Evolutionary conservation across 2,329 filamentous ascomycete genomes (phyloP), one percentile per base, ranked within the genome.

Genomic region (Colletotrichum magnum): DNA sequence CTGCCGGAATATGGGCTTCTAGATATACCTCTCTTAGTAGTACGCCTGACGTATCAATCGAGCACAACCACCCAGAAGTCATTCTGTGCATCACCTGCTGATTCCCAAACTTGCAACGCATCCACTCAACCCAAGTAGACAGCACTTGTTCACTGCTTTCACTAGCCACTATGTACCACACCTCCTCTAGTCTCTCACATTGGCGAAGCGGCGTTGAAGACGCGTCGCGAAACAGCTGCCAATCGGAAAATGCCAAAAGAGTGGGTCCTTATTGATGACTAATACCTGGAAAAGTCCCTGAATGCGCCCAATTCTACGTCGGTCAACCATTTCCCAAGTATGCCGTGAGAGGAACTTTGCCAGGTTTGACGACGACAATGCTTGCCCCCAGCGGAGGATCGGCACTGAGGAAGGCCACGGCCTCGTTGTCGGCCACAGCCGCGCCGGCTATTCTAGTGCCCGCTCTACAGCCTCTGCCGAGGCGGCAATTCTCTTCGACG

Each of bases 371-470:
- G 73, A 77, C 77, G 72, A 74, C 77, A 73, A 94, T 94, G 90
- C 86, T 94, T 77, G 87, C 87, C 74, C 87, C 89, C 73, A 86
- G 88, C 75, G 85, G 90, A 78, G 86, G 87, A 76, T 88, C 86
- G 80, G 86, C 85, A 73, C 81, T 92, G 73, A 86, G 87, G 75
- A 86, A 87, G 81, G 86, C 88, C 71, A 77, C 89, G 56, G 79
- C 84, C 68, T 82, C 86, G 51, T 77, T 80, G 24, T 79, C 83
- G 26, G 80, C 85, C 63, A 81, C 85, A 68, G 86, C 86, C n/a
- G 83, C 94, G 54, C 92, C 93, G 36, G 81, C 87, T 28, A 94
- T 95, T 79, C 90, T 95, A 57, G 83, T 93, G 15, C 93, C 93
- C 13, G 90, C 91, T 56, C 91, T 94, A 81, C 89, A 89, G 76